Conservation (phyloP, 345 rosid genomes). For the Combretum micranthum region DNA sequence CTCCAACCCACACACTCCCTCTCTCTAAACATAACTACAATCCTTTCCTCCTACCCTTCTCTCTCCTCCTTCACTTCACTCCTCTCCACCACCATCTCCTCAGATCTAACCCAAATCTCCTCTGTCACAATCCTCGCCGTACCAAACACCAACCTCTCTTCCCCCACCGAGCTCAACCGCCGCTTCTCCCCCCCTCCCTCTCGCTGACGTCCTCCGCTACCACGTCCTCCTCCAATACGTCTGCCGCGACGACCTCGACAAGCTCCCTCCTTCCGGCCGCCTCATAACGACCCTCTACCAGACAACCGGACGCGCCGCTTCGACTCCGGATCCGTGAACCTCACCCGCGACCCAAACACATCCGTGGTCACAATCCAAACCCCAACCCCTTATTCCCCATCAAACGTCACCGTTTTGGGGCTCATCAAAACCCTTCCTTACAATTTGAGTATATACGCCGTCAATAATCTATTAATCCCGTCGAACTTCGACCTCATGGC, state of each 20-base stretch:
- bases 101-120: constrained; percentile 52
- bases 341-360: constrained; percentile 49
- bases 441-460: constrained; percentile 57
- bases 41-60: constrained; percentile 16
- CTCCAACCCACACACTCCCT: constrained; percentile 23
- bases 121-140: constrained; percentile 80
- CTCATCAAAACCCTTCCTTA: constrained; percentile 52
- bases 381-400: constrained; percentile 31
- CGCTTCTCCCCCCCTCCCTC: constrained; percentile 52
- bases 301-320: constrained; percentile 60
- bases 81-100: constrained; percentile 44
- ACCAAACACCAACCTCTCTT: constrained; percentile 49
- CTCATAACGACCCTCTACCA: constrained; percentile 69
- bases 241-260: constrained; percentile 53
- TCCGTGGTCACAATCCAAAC: constrained; percentile 45
- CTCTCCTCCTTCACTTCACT: constrained; percentile 28
- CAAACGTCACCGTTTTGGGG: constrained; percentile 57
- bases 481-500: constrained; percentile 63
- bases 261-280: constrained; percentile 47
- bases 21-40: constrained; percentile 47
- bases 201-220: constrained; percentile 85
- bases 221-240: constrained; percentile 75
- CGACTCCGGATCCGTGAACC: constrained; percentile 71
- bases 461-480: constrained; percentile 58
- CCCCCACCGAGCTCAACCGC: constrained; percentile 50